Conservation (phyloP, 192 early-diverging fungal species). For the Backusella liffmaniae region DNA sequence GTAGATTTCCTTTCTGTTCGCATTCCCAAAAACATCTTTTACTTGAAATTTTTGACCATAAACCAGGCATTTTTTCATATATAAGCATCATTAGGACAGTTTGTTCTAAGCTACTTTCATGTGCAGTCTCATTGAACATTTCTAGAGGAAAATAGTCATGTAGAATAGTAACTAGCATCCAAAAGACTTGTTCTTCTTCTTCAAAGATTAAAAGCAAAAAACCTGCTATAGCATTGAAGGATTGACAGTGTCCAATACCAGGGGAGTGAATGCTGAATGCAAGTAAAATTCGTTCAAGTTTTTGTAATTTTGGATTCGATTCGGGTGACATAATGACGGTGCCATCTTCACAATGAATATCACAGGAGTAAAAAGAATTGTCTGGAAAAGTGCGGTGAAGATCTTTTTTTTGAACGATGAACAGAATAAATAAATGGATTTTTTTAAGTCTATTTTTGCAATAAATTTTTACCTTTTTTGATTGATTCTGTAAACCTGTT, state of each 20-base stretch:
- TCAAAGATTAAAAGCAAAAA: constrained; percentile 7
- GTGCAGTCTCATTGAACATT: constrained; percentile 72
- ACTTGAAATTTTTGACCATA: constrained; percentile 46
- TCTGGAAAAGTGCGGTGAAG: constrained; percentile 18
- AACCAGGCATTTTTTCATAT: constrained; percentile 47
- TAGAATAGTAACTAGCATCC: constrained; percentile 73
- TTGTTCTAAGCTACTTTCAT: constrained; percentile 72
- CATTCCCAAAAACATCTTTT: constrained; percentile 46
- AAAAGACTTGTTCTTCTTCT: constrained; percentile 56
- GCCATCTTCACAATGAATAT: constrained; percentile 40
- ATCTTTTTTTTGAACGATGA: constrained; percentile 45
- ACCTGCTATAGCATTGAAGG: constrained; percentile 51
- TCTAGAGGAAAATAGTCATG: constrained; percentile 73
- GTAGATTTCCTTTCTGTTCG: constrained; percentile 51
- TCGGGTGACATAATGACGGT: not conserved
- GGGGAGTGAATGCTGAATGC: constrained; percentile 72
- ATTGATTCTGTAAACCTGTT: constrained; percentile 69
- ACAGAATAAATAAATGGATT: too few species aligned
- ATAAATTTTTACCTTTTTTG: constrained; percentile 53
- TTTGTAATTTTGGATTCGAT: constrained; percentile 32
- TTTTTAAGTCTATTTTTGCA: not conserved
- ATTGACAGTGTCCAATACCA: constrained; percentile 81
- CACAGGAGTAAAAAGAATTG: constrained; percentile 53
- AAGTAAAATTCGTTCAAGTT: constrained; percentile 62
- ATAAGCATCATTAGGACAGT: constrained; percentile 62